A percentile compares a stretch with the other conserved stretches of the same genome.
Evolutionary conservation across 139 green algal genomes (phyloP).

Genomic region (Desmodesmus armatus): DNA sequence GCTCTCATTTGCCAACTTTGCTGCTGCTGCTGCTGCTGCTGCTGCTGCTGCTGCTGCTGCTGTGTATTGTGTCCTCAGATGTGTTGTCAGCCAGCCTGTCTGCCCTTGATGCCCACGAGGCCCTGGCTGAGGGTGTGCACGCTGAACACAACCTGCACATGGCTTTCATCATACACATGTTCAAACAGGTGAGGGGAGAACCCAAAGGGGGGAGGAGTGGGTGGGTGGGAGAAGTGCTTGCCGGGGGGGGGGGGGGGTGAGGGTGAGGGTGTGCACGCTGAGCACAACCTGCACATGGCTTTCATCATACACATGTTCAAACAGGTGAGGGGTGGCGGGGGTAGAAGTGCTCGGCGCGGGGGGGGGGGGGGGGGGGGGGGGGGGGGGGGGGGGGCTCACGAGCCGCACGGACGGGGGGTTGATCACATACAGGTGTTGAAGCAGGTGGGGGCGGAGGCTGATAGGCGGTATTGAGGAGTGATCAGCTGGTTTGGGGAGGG

Average conservation of each 20-base stretch:
- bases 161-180: constrained; percentile 51
- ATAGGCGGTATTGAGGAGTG: no score
- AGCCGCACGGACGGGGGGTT: constrained; percentile 53
- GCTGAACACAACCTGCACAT: constrained; percentile 51
- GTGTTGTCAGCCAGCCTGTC: constrained; percentile 33
- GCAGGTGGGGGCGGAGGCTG: no score
- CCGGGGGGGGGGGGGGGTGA: no score
- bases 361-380: no score
- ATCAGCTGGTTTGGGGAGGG: no score
- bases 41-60: not conserved
- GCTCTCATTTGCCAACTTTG: not conserved
- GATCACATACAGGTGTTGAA: constrained; percentile 45
- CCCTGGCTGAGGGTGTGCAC: constrained; percentile 38
- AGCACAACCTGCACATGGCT: constrained; percentile 54
- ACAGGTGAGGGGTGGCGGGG: constrained; percentile 18
- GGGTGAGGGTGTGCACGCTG: constrained; percentile 36
- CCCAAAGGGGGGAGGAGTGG: no score
- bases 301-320: constrained; percentile 49
- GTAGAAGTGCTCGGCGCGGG: no score
- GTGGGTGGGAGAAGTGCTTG: no score
- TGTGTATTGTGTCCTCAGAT: not conserved
- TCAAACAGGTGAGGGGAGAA: constrained; percentile 29
- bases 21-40: not conserved
- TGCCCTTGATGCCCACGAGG: constrained; percentile 34
- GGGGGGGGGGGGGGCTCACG: constrained; percentile 43